Evolutionary conservation across 768 basidiomycete genomes (phyloP).

Genomic region (Boletus eberwhitei): DNA sequence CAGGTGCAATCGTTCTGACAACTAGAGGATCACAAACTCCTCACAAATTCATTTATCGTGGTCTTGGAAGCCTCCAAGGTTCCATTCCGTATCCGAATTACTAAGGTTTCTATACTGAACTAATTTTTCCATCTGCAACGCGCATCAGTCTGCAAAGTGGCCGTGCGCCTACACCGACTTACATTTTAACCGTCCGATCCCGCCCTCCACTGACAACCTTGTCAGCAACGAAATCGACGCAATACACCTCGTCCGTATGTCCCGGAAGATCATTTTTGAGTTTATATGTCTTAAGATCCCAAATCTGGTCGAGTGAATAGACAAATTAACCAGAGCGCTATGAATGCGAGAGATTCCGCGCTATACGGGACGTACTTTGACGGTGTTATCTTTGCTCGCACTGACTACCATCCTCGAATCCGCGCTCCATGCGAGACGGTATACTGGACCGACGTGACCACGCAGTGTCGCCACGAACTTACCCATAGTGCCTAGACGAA

Average conservation of each 20-base stretch:
- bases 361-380: slow-evolving; percentile 62
- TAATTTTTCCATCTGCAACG: slow-evolving; percentile 32
- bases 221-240: slow-evolving; percentile 98
- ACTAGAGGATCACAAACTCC: too few relatives aligned
- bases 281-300: slow-evolving; percentile 97
- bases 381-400: slow-evolving; percentile 92
- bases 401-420: slow-evolving; percentile 90
- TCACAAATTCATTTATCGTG: not conserved
- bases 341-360: not conserved
- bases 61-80: not conserved
- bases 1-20: too few relatives aligned
- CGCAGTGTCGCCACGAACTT: slow-evolving; percentile 89
- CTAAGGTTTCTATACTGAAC: not conserved
- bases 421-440: slow-evolving; percentile 92
- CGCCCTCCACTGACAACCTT: slow-evolving; percentile 98
- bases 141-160: not conserved
- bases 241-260: slow-evolving; percentile 97
- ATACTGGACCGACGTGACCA: slow-evolving; percentile 93
- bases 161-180: slow-evolving; percentile 27
- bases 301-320: slow-evolving; percentile 49
- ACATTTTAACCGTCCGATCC: slow-evolving; percentile 93
- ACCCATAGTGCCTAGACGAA: slow-evolving; percentile 50
- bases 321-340: not conserved
- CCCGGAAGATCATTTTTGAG: slow-evolving; percentile 92
- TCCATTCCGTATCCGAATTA: not conserved